phyloP scores from a whole-genome alignment of 1,139 yeast species.

The Saccharomycopsis hybrid region DNA sequence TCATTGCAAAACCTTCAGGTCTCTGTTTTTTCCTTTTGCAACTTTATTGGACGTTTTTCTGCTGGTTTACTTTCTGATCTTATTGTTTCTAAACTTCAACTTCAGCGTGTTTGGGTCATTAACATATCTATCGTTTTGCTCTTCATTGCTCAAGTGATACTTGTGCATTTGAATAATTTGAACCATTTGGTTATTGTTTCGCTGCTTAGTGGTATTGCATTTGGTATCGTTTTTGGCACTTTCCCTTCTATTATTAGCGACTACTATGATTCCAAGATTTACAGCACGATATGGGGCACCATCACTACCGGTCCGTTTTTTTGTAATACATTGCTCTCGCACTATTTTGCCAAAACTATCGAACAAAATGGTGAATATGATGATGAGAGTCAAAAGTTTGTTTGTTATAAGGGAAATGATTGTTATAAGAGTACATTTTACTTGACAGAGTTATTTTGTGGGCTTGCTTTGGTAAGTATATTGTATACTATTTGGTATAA shows the following conservation, averaged over 20 bases:
- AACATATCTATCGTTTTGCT: conserved; percentile 42
- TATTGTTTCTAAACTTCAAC: conserved; percentile 42
- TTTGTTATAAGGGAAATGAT: conserved; percentile 15
- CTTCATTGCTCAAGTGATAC: conserved; percentile 32
- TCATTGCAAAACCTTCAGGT: conserved; percentile 65
- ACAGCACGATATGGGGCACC: conserved; percentile 79
- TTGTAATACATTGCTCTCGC: conserved; percentile 29
- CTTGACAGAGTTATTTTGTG: conserved; percentile 16
- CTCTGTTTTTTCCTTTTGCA: conserved; percentile 58
- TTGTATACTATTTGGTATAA: conserved; percentile 19
- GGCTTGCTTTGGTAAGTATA: conserved; percentile 9
- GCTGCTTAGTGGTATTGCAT: conserved; percentile 60
- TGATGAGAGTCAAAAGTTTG: conserved; percentile 5
- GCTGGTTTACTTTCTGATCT: conserved; percentile 67
- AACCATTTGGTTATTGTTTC: conserved; percentile 46
- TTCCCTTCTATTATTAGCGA: conserved; percentile 79
- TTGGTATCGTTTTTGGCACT: conserved; percentile 75
- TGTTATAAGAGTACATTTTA: conserved; percentile 19
- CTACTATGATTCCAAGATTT: conserved; percentile 62
- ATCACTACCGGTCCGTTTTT: conserved; percentile 51
- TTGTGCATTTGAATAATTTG: conserved; percentile 29
- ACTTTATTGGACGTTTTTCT: conserved; percentile 60
- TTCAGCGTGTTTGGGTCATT: conserved; percentile 66
- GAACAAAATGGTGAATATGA: conserved; percentile 13
- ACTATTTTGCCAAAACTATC: conserved; percentile 13